Evolutionary conservation across 208 protist species (phyloP), one percentile per base, ranked within the genome.

Genomic region (Leptomonas seymouri): DNA sequence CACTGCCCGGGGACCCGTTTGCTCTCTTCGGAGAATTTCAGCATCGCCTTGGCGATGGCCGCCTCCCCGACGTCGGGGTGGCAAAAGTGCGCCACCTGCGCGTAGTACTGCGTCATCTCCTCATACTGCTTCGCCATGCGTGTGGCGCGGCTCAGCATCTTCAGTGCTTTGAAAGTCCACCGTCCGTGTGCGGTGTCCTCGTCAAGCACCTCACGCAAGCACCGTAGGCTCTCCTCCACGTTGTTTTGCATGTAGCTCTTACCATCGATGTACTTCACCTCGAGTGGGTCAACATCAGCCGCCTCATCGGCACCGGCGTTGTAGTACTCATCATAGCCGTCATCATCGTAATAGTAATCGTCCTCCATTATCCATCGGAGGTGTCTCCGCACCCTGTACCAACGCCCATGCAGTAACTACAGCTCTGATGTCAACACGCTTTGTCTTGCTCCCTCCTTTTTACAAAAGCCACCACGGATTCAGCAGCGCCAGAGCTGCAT

Each of bases 81-180:
- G 3, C 31, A 41, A 67, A 90, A 92, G 42, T 63, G 83, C 15
- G 90, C 76, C 39, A 98, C 85, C 48, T 88, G 66, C 12, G 76
- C 71, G 58, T 95, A 98, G 51, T 85, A 84, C 14, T 74, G 58
- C 23, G 96, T 44, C 92, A 97, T 94, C 12, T 91, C 75, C 6
- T 96, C 81, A 77, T 94, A 98, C 20, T 90, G 65, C 31, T 80
- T 66, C 39, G 74, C 73, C 48, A 83, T 76, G 46, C 95, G 90
- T 34, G 81, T 66, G 28, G 95, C 72, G 51, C 94, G 90, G 23
- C 94, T 84, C 25, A 98, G 88, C 70, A 91, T 89, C 73, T 98
- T 99, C 18, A 97, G 75, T 16, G 96, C 90, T 80, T 98, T 99
- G 77, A 98, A 99, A 25, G 91, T 96, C 95, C 93, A 97, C 48